Base-by-base conservation (phyloP, 257 asterid genomes). In the Nicotiana noctiflora region DNA sequence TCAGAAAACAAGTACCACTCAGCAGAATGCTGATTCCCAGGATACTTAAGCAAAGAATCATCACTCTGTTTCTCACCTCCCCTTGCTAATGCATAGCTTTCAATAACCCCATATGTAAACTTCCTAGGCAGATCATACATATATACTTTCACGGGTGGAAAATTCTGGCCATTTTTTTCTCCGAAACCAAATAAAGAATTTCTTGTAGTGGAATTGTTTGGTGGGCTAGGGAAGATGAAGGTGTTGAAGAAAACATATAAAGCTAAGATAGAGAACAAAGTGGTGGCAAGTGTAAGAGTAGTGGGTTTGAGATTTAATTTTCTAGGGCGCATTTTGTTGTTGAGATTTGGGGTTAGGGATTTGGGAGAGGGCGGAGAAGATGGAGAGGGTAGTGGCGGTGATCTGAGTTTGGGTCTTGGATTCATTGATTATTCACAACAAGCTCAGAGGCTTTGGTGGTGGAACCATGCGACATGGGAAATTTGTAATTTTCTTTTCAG, bases 11-110 rank as follows among this genome's bases (percentile, higher is more conserved):
- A 86, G 83, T 91, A 86, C 98, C 99, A 96, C 89, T 96, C 99
- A 21, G 95, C 98, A 1, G 97, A 86, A 85, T 96, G 99, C 90
- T 94, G 99, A 84, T 94, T 86, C 61, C 98, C 98, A 2, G 99
- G 99, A 82, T 96, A 96, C 91, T 91, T 96, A 60, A 90, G 86
- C 86, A 76, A 59, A 31, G 91, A 88, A 75, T 89, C 99, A 13
- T 84, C 84, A 34, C 29, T 85, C 12, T 72, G 84, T 4, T 86
- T 17, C 46, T 68, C 82, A 25, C 88, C 94, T 0, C 96, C 98
- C 18, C 98, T 92, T 32, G 97, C 92, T 84, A 86, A 89, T 60
- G 92, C 93, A 82, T 94, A 96, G 87, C 92, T 90, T 86, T 92
- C 97, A 49, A 96, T 94, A 37, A 96, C 99, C 29, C 97, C 99